Evolutionary conservation across 345 rosid genomes (phyloP).

Genomic region (Brassica nigra): DNA sequence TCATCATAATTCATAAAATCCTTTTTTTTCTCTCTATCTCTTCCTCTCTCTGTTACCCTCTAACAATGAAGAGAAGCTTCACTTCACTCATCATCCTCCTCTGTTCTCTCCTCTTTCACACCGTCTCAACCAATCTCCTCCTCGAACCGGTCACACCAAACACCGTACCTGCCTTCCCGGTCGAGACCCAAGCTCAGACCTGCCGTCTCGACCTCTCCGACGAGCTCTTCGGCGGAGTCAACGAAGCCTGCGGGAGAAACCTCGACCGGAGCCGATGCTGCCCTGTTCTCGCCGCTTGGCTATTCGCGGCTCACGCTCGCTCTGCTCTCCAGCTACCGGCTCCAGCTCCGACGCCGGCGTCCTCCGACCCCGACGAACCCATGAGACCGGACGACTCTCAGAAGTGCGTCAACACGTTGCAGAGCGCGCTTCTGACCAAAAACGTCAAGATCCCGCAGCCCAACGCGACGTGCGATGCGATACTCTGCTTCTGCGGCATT

Average conservation of each 20-base stretch:
- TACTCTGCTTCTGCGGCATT: slow-evolving; percentile 92
- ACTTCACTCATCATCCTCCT: slow-evolving; percentile 34
- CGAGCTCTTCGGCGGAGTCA: slow-evolving; percentile 96
- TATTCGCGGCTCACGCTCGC: slow-evolving; percentile 92
- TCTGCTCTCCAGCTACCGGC: slow-evolving; percentile 76
- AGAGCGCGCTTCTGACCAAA: slow-evolving; percentile 71
- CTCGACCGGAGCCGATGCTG: slow-evolving; percentile 95
- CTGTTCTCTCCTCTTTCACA: slow-evolving; percentile 28
- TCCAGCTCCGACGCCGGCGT: slow-evolving; percentile 56
- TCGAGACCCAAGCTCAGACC: slow-evolving; percentile 60
- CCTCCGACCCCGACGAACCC: slow-evolving; percentile 60
- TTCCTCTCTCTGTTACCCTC: slow-evolving; percentile 15
- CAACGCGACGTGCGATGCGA: slow-evolving; percentile 79
- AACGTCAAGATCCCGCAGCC: slow-evolving; percentile 84
- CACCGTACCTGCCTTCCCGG: slow-evolving; percentile 89
- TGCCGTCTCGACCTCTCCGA: slow-evolving; percentile 91
- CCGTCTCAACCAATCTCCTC: slow-evolving; percentile 51
- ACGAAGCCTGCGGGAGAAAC: slow-evolving; percentile 78
- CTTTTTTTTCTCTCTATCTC: neutral
- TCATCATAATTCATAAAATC: slow-evolving; percentile 1
- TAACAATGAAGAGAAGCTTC: slow-evolving; percentile 20
- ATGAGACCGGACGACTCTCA: slow-evolving; percentile 97
- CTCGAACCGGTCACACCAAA: slow-evolving; percentile 61
- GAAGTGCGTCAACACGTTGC: slow-evolving; percentile 91
- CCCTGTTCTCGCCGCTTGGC: slow-evolving; percentile 96